Conservation (phyloP, 768 basidiomycete genomes). For the Mrakia frigida region DNA sequence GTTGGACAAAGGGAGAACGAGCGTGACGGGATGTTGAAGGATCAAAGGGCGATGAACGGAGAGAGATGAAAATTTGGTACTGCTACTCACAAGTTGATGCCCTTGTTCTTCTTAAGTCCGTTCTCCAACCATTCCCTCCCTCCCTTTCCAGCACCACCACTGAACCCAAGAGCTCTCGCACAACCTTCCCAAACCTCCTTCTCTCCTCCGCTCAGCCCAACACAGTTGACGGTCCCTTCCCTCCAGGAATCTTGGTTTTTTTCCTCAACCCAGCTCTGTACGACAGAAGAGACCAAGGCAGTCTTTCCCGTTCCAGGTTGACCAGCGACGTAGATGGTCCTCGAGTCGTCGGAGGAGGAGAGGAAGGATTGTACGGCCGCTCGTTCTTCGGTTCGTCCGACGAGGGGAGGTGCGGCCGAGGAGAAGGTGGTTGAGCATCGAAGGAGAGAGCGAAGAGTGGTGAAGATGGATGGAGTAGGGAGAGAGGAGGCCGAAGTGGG, state of each 20-base stretch:
- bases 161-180: constrained; percentile 39
- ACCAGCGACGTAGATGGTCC: constrained; percentile 29
- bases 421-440: constrained; percentile 18
- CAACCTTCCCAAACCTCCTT: constrained; percentile 41
- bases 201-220: constrained; percentile 37
- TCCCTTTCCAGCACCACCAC: constrained; percentile 32
- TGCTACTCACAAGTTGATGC: constrained; percentile 28
- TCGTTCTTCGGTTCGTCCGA: constrained; percentile 22
- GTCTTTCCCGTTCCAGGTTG: constrained; percentile 38
- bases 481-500: neutral
- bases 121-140: constrained; percentile 31
- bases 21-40: constrained; percentile 18
- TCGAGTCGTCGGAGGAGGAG: neutral
- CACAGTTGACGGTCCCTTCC: constrained; percentile 42
- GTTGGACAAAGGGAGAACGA: neutral
- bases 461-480: constrained; percentile 13
- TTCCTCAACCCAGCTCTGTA: constrained; percentile 26
- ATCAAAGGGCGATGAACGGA: neutral
- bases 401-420: neutral
- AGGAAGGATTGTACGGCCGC: constrained; percentile 8
- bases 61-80: constrained; percentile 2
- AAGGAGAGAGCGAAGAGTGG: constrained; percentile 2
- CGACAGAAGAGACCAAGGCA: constrained; percentile 41
- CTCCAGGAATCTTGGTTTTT: constrained; percentile 37
- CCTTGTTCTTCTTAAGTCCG: constrained; percentile 21